Conservation (phyloP, 2,329 filamentous ascomycete species). For the Hypoxylon sp. region DNA sequence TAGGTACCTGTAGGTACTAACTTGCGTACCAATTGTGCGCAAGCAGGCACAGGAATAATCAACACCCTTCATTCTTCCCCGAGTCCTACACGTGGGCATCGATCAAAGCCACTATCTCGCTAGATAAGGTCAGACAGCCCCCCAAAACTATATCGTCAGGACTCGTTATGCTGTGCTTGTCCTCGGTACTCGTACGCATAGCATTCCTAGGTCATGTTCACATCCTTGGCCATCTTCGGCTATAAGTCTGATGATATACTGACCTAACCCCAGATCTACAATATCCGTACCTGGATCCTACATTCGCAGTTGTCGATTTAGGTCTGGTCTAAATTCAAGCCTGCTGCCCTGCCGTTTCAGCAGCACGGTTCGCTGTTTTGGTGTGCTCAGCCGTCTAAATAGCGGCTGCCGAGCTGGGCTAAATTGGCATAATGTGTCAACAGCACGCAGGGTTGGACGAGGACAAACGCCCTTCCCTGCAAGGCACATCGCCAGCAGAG, state of each 20-base stretch:
- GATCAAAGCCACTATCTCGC: neutral
- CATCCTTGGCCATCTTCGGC: neutral
- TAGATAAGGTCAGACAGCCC: neutral
- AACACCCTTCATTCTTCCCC: neutral
- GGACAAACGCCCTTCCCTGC: slow-evolving; percentile 9
- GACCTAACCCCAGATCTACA: neutral
- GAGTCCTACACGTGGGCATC: no score
- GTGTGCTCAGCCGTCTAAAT: neutral
- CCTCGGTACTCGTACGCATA: no score
- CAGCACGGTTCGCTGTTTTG: neutral
- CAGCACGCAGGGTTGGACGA: slow-evolving; percentile 36
- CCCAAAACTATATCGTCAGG: neutral
- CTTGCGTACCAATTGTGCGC: no score
- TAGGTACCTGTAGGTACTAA: no score
- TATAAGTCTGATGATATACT: neutral
- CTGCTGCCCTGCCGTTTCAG: neutral
- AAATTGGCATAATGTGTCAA: slow-evolving; percentile 38
- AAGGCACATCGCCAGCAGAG: slow-evolving; percentile 14
- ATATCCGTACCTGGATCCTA: neutral
- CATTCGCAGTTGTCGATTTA: neutral
- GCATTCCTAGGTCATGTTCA: neutral
- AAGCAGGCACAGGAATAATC: no score
- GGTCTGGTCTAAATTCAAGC: neutral
- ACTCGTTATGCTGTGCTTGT: neutral
- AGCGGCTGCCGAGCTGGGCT: neutral